phyloP scores from a whole-genome alignment of 495 filamentous ascomycete species.

The Melanomma pulvis-pyrius region DNA sequence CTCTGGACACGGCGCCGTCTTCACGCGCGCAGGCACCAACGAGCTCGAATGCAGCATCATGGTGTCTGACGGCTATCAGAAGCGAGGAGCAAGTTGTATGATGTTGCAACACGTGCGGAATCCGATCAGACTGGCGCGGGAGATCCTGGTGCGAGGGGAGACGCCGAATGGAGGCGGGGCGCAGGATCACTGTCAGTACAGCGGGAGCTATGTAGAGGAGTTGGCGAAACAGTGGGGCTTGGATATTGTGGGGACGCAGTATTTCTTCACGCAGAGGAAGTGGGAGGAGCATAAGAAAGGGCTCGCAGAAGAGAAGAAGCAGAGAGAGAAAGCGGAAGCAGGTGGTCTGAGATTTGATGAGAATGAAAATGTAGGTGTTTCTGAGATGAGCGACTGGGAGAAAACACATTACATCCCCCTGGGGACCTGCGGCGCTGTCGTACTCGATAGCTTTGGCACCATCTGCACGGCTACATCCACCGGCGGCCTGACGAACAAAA shows the following conservation, averaged over 20 bases:
- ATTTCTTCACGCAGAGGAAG: slow-evolving; percentile 76
- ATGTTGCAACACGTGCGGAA: slow-evolving; percentile 73
- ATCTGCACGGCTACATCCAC: slow-evolving; percentile 83
- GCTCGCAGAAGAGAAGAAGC: slow-evolving; percentile 55
- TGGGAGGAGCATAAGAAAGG: slow-evolving; percentile 83
- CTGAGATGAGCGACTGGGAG: slow-evolving; percentile 46
- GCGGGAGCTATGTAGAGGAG: slow-evolving; percentile 65
- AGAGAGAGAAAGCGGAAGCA: slow-evolving; percentile 1
- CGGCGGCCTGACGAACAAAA: slow-evolving; percentile 86
- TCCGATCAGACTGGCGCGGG: slow-evolving; percentile 73
- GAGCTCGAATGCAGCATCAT: slow-evolving; percentile 92
- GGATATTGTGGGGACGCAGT: slow-evolving; percentile 67
- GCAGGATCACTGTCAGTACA: slow-evolving; percentile 69
- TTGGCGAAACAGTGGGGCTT: slow-evolving; percentile 68
- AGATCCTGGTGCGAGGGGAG: slow-evolving; percentile 68
- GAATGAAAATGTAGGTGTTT: neutral
- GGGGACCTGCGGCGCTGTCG: slow-evolving; percentile 83
- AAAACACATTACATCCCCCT: slow-evolving; percentile 69
- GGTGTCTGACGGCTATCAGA: slow-evolving; percentile 72
- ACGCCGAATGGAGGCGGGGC: slow-evolving; percentile 47
- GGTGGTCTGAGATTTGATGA: neutral
- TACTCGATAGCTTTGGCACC: slow-evolving; percentile 71
- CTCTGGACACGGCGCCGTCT: slow-evolving; percentile 81
- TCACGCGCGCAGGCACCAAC: slow-evolving; percentile 77
- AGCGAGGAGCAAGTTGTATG: slow-evolving; percentile 77